Percentiles rank a stretch among this genome's conserved stretches.
Evolutionary conservation across 2,329 filamentous ascomycete species (phyloP).

Genomic region (Chaetomium globosum): DNA sequence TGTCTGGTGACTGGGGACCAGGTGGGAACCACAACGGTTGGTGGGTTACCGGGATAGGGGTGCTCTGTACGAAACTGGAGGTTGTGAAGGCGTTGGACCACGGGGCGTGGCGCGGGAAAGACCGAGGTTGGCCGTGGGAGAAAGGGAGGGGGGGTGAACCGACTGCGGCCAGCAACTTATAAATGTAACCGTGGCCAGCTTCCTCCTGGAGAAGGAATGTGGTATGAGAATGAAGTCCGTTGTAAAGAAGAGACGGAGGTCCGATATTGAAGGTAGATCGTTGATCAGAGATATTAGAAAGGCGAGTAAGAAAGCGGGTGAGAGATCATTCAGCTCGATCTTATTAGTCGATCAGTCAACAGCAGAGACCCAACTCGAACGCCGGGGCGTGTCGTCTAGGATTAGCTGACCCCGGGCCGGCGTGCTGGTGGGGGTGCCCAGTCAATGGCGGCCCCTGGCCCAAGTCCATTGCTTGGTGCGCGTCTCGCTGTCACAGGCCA

Average conservation of each 20-base stretch:
- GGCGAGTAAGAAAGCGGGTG: conserved; percentile 19
- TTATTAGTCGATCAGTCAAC: conserved; percentile 36
- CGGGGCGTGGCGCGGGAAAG: conserved; percentile 27
- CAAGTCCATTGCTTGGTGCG: conserved; percentile 24
- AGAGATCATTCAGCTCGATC: conserved; percentile 30
- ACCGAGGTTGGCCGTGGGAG: conserved; percentile 26
- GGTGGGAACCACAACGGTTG: conserved; percentile 3
- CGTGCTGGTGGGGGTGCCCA: conserved; percentile 24
- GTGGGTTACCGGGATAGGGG: neutral
- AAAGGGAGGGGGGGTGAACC: conserved; percentile 3
- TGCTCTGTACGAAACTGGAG: conserved; percentile 22
- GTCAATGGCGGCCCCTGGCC: conserved; percentile 31
- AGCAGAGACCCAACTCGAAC: conserved; percentile 28
- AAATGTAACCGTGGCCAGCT: conserved; percentile 28
- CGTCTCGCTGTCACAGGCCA: conserved; percentile 25
- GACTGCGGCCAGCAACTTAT: conserved; percentile 25
- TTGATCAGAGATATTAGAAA: conserved; percentile 16
- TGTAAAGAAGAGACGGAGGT: conserved; percentile 22
- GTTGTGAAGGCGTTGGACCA: conserved; percentile 20
- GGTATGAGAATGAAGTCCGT: conserved; percentile 8
- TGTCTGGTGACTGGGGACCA: conserved; percentile 10
- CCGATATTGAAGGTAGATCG: conserved; percentile 20
- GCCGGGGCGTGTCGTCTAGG: conserved; percentile 30
- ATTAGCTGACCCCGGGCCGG: conserved; percentile 31
- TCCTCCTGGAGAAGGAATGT: conserved; percentile 20